phyloP scores from a whole-genome alignment of 352 stramenopile genomes.

The Peronosclerospora sorghi region DNA sequence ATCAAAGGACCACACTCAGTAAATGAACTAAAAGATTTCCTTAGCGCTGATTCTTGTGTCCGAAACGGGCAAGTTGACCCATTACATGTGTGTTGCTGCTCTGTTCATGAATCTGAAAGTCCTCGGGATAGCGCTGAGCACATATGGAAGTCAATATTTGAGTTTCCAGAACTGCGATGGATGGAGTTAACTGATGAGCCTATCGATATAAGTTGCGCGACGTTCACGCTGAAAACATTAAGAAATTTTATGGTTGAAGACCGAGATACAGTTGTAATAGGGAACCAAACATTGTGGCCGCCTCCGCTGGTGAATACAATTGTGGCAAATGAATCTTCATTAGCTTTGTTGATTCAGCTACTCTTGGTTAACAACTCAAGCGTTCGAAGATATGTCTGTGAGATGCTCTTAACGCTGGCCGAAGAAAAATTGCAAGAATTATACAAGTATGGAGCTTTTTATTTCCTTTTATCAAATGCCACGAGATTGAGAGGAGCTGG shows the following conservation, averaged over 20 bases:
- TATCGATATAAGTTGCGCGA: slow-evolving; percentile 35
- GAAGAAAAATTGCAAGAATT: slow-evolving; percentile 38
- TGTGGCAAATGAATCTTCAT: slow-evolving; percentile 30
- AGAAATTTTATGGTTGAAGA: slow-evolving; percentile 56
- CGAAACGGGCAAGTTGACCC: slow-evolving; percentile 23
- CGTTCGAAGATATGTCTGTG: slow-evolving; percentile 42
- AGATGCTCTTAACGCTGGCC: slow-evolving; percentile 49
- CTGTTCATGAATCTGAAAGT: slow-evolving; percentile 23
- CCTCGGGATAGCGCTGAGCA: slow-evolving; percentile 22
- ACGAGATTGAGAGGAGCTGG: slow-evolving; percentile 13
- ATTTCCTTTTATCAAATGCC: slow-evolving; percentile 53
- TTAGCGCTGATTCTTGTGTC: slow-evolving; percentile 33
- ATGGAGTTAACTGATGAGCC: slow-evolving; percentile 64
- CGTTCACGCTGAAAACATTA: slow-evolving; percentile 42
- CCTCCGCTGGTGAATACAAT: slow-evolving; percentile 46
- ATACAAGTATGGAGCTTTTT: slow-evolving; percentile 53
- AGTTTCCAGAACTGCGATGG: slow-evolving; percentile 69
- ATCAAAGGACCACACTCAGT: slow-evolving; percentile 40
- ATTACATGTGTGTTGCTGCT: slow-evolving; percentile 62
- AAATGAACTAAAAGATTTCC: slow-evolving; percentile 41
- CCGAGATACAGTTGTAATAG: slow-evolving; percentile 10
- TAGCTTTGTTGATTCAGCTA: slow-evolving; percentile 53
- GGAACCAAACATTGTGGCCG: slow-evolving; percentile 33
- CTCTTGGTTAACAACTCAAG: slow-evolving; percentile 44
- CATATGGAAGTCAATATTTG: slow-evolving; percentile 45